These are phyloP conservation scores for Clathrus columnatus DNA, from an alignment of 768 basidiomycete genomes.

Conservation along the genomic window DNA sequence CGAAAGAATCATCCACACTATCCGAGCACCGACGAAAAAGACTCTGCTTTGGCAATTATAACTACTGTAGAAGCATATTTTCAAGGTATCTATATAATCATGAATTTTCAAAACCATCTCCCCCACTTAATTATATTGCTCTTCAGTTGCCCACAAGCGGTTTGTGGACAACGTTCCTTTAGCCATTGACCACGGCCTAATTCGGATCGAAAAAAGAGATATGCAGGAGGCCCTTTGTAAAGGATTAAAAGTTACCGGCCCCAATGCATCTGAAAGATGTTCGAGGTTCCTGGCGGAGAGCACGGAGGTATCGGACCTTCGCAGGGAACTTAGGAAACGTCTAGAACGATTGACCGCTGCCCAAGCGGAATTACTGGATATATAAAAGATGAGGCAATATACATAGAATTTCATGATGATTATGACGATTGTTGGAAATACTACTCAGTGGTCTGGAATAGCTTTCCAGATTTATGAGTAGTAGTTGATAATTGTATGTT, in stretches of 20 bases:
- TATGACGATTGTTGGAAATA: too few relatives aligned
- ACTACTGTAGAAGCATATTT: slow-evolving; percentile 66
- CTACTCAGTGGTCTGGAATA: too few relatives aligned
- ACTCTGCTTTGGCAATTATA: slow-evolving; percentile 55
- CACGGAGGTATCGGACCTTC: slow-evolving; percentile 30
- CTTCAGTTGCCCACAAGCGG: slow-evolving; percentile 49
- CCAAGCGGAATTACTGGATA: slow-evolving; percentile 1
- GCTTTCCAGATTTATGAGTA: too few relatives aligned
- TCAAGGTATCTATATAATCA: slow-evolving; percentile 48
- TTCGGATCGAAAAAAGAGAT: slow-evolving; percentile 40
- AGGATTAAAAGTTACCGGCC: slow-evolving; percentile 44
- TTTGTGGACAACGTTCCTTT: slow-evolving; percentile 49
- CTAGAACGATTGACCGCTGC: slow-evolving; percentile 5
- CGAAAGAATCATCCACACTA: neutral
- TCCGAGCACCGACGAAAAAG: slow-evolving; percentile 17
- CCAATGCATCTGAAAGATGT: slow-evolving; percentile 39
- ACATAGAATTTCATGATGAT: too few relatives aligned
- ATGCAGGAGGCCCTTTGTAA: slow-evolving; percentile 37
- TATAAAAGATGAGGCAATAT: too few relatives aligned
- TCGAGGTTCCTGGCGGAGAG: slow-evolving; percentile 44
- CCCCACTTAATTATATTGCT: neutral
- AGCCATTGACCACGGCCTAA: slow-evolving; percentile 47
- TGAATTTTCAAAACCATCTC: neutral
- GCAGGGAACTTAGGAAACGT: slow-evolving; percentile 33
- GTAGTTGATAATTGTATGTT: too few relatives aligned